Percentiles rank a stretch among this genome's conserved stretches.
phyloP scores from a whole-genome alignment of 148 eudicot genomes.

The Tetragonia tetragonoides region DNA sequence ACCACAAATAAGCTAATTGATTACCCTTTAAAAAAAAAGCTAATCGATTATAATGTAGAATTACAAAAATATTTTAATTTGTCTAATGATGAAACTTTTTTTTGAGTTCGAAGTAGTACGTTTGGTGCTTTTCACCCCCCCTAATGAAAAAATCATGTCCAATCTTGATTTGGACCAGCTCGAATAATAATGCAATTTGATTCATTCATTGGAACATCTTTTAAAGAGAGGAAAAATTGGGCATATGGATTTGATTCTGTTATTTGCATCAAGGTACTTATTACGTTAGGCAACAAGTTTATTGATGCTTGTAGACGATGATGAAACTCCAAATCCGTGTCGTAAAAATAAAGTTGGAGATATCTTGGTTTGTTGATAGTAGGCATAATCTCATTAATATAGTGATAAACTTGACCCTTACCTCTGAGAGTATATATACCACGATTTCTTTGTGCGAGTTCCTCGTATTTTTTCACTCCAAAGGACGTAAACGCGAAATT shows the following conservation, averaged over 20 bases:
- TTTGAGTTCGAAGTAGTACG: not conserved
- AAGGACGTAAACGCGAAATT: slow-evolving; percentile 4
- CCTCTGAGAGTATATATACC: not conserved
- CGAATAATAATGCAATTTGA: not conserved
- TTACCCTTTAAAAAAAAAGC: too few species aligned
- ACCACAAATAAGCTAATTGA: too few species aligned
- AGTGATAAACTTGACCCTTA: not conserved
- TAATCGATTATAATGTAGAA: too few species aligned
- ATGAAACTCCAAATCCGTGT: too few species aligned
- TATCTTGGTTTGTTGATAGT: too few species aligned
- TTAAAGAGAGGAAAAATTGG: not conserved
- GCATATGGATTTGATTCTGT: not conserved
- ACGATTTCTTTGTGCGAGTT: not conserved
- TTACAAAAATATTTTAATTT: not conserved
- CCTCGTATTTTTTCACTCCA: not conserved
- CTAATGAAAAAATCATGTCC: too few species aligned
- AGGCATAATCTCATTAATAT: too few species aligned
- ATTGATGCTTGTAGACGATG: not conserved
- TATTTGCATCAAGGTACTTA: not conserved
- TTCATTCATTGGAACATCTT: not conserved
- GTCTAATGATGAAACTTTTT: not conserved
- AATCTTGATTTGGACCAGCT: not conserved
- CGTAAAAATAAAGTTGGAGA: too few species aligned
- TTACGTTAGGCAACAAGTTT: not conserved
- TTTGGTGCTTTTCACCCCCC: too few species aligned